Evolutionary conservation across 345 rosid species (phyloP).

Genomic region (Euphorbia peplus): DNA sequence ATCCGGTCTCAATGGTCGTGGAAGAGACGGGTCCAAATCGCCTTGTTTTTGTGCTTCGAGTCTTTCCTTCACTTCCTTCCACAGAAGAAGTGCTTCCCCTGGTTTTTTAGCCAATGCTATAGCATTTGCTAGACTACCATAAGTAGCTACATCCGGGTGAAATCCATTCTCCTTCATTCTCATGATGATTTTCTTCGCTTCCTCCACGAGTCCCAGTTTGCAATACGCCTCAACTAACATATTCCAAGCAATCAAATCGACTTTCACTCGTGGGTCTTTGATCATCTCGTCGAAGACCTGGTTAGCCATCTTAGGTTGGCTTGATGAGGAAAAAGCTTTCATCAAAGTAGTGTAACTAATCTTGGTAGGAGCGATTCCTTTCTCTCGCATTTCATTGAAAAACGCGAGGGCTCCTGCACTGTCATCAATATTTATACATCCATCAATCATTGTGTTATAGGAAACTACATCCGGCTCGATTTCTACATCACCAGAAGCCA

Average conservation of each 20-base stretch:
- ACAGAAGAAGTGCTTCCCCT: constrained; percentile 87
- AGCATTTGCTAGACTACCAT: constrained; percentile 79
- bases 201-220: constrained; percentile 70
- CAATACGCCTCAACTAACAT: constrained; percentile 87
- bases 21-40: constrained; percentile 29
- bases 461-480: constrained; percentile 91
- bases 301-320: constrained; percentile 85
- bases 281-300: constrained; percentile 90
- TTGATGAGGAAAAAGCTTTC: constrained; percentile 89
- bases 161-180: constrained; percentile 70
- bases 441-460: constrained; percentile 77
- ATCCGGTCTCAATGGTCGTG: constrained; percentile 63
- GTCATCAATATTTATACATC: constrained; percentile 82
- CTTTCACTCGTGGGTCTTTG: constrained; percentile 70
- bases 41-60: constrained; percentile 32
- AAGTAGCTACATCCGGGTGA: constrained; percentile 75
- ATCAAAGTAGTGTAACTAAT: constrained; percentile 91
- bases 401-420: constrained; percentile 77
- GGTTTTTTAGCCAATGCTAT: constrained; percentile 88
- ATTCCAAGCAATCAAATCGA: constrained; percentile 84
- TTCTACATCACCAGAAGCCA: constrained; percentile 44
- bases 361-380: constrained; percentile 78
- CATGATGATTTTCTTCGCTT: constrained; percentile 63
- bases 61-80: constrained; percentile 86
- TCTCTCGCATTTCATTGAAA: constrained; percentile 82